A percentile compares a stretch with the other conserved stretches of the same genome.
Evolutionary conservation across 1,139 yeast genomes (phyloP).

Genomic region (Tardiomyces digboiensis): DNA sequence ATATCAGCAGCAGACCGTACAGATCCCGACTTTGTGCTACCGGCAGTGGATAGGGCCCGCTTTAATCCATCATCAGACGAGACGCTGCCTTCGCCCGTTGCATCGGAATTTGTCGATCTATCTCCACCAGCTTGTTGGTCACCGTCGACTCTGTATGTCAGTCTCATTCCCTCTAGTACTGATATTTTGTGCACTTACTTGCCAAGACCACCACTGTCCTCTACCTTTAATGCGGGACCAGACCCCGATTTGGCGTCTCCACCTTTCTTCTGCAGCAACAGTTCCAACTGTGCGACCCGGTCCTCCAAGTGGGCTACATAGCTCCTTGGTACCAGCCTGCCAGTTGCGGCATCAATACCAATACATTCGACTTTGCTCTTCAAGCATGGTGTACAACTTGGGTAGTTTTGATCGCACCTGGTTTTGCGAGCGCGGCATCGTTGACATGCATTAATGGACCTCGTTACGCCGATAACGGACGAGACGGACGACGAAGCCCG

Average conservation of each 20-base stretch:
- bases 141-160: neutral
- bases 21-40: too few relatives aligned
- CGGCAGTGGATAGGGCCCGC: too few relatives aligned
- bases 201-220: neutral
- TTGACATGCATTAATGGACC: conserved; percentile 64
- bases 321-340: conserved; percentile 75
- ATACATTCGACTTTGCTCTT: conserved; percentile 67
- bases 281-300: conserved; percentile 46
- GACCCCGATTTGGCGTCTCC: conserved; percentile 20
- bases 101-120: too few relatives aligned
- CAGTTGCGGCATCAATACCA: conserved; percentile 81
- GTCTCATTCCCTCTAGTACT: too few relatives aligned
- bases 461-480: conserved; percentile 12
- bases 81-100: too few relatives aligned
- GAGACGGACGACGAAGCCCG: conserved; percentile 1
- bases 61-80: too few relatives aligned
- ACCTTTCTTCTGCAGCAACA: conserved; percentile 35
- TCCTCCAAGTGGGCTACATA: conserved; percentile 70
- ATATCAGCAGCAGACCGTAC: too few relatives aligned
- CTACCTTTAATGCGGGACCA: conserved; percentile 2
- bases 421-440: conserved; percentile 73
- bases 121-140: neutral
- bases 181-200: neutral
- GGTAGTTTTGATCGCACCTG: conserved; percentile 77
- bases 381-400: conserved; percentile 63